A percentile compares a stretch with the other conserved stretches of the same genome.
phyloP scores from a whole-genome alignment of 768 basidiomycete genomes.

The Calocybe cyanea region DNA sequence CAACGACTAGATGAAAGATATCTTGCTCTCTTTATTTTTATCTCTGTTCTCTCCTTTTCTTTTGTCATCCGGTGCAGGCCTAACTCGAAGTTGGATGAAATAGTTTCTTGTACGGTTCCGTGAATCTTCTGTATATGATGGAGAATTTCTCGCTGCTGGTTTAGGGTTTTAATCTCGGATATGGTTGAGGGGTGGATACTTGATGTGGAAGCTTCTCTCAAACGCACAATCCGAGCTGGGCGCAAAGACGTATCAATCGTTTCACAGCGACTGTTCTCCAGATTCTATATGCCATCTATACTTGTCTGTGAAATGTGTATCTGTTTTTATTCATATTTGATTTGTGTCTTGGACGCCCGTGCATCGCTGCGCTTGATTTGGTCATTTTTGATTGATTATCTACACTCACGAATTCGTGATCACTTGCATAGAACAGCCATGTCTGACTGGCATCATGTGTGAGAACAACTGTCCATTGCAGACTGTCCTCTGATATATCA shows the following conservation, averaged over 20 bases:
- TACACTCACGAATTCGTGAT: not conserved
- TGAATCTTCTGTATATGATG: slow-evolving; percentile 11
- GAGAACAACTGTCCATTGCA: slow-evolving; percentile 17
- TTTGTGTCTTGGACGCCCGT: slow-evolving; percentile 15
- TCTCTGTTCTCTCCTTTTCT: slow-evolving; percentile 10
- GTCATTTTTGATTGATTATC: not conserved
- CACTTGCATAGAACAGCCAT: slow-evolving; percentile 4
- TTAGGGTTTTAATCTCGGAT: slow-evolving; percentile 7
- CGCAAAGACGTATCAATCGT: slow-evolving; percentile 5
- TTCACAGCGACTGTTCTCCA: slow-evolving; percentile 13
- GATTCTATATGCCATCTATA: slow-evolving; percentile 7
- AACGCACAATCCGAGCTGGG: slow-evolving; percentile 18
- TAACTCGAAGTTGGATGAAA: slow-evolving; percentile 4
- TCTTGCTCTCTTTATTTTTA: not conserved
- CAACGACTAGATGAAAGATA: slow-evolving; percentile 14
- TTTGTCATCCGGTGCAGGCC: slow-evolving; percentile 17
- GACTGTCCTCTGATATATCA: slow-evolving; percentile 6
- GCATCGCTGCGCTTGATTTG: not conserved
- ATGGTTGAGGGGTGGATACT: slow-evolving; percentile 15
- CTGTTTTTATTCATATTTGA: slow-evolving; percentile 11
- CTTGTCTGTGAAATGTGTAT: too few species aligned
- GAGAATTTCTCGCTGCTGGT: slow-evolving; percentile 17
- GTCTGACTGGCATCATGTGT: slow-evolving; percentile 54
- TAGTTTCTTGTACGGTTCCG: slow-evolving; percentile 13
- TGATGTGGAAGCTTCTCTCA: slow-evolving; percentile 11